Conservation (phyloP, 208 protist species). For the Wallacemonas rigidus region DNA sequence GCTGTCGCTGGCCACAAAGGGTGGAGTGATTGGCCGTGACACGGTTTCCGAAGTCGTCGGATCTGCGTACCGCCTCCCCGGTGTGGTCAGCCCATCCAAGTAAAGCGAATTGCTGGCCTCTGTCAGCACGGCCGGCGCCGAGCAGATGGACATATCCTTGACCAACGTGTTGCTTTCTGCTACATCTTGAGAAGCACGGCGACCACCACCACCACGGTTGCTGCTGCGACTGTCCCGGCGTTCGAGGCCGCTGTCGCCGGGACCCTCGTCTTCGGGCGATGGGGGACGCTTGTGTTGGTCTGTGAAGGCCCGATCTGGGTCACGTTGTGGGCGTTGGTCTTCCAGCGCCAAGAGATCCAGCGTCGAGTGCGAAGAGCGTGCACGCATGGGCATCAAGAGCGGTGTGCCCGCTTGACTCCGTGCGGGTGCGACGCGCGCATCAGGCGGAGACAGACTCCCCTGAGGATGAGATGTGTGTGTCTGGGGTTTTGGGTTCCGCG, state of each 20-base stretch:
- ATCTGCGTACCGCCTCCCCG: neutral
- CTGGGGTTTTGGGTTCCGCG: neutral
- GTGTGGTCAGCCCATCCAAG: neutral
- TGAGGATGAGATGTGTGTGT: neutral
- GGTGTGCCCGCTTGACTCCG: constrained; percentile 5
- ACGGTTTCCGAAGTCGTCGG: neutral
- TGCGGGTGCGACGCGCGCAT: too few relatives aligned
- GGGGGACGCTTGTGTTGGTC: neutral
- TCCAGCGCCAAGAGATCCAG: constrained; percentile 14
- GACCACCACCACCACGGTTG: too few relatives aligned
- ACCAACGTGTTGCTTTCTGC: neutral
- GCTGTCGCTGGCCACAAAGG: neutral
- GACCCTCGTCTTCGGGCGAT: neutral
- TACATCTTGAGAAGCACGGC: too few relatives aligned
- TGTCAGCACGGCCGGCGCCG: constrained; percentile 7
- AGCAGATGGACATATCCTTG: neutral
- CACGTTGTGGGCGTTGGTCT: neutral
- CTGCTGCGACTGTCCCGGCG: too few relatives aligned
- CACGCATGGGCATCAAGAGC: neutral
- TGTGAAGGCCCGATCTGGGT: neutral
- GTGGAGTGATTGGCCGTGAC: neutral
- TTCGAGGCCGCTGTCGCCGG: too few relatives aligned
- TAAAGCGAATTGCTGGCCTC: neutral
- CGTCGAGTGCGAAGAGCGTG: constrained; percentile 9
- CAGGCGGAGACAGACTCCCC: too few relatives aligned